Conservation (phyloP, 306 rosid genomes). For the Heteromeles arbutifolia region DNA sequence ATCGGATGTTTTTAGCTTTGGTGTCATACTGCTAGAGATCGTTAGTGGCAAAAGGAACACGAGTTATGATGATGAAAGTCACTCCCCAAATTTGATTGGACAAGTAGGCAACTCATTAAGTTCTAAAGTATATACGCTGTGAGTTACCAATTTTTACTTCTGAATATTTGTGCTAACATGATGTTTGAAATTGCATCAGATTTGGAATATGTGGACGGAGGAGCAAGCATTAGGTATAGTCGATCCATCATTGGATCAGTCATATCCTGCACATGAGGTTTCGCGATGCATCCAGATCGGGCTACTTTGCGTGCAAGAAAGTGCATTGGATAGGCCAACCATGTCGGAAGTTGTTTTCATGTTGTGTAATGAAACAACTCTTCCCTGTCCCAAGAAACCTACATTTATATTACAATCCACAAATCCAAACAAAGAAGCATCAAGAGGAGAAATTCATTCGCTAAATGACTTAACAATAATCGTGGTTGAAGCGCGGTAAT, state of each 20-base stretch:
- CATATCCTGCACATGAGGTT: slow-evolving; percentile 20
- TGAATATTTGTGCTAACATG: not conserved
- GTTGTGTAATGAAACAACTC: slow-evolving; percentile 39
- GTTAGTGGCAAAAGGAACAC: slow-evolving; percentile 51
- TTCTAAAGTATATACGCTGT: not conserved
- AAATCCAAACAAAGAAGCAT: not conserved
- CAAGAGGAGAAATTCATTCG: no score
- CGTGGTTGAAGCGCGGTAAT: no score
- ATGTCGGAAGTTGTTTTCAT: slow-evolving; percentile 50
- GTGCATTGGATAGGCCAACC: slow-evolving; percentile 46
- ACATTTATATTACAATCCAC: slow-evolving; percentile 30
- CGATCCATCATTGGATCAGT: slow-evolving; percentile 24
- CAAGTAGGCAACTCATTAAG: slow-evolving; percentile 30
- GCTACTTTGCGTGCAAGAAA: slow-evolving; percentile 50
- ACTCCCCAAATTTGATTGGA: slow-evolving; percentile 32
- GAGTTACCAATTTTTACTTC: not conserved
- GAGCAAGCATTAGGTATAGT: slow-evolving; percentile 23
- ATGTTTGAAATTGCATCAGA: slow-evolving; percentile 15
- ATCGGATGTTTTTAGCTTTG: slow-evolving; percentile 52
- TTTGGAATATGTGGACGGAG: slow-evolving; percentile 43
- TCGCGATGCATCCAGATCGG: slow-evolving; percentile 58
- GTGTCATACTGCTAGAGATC: slow-evolving; percentile 48
- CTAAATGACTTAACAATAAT: no score
- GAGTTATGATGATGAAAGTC: slow-evolving; percentile 10
- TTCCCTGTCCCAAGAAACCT: slow-evolving; percentile 50